Evolutionary conservation across 306 rosid species (phyloP).

Genomic region (Pachyrhizus erosus): DNA sequence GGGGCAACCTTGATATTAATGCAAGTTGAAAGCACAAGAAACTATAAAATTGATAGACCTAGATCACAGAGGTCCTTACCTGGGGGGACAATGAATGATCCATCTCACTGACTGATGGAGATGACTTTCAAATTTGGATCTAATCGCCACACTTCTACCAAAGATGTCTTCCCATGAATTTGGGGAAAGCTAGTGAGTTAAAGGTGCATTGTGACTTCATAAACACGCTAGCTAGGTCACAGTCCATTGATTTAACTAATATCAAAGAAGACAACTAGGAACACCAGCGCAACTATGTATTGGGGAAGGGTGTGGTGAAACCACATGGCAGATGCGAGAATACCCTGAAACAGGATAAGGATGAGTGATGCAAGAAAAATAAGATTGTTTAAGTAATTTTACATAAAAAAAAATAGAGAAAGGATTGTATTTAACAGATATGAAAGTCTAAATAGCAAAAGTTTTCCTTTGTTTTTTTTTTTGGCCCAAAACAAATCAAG

Average conservation of each 20-base stretch:
- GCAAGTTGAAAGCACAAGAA: conserved; percentile 2
- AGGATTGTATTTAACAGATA: too few species aligned
- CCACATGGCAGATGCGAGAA: too few species aligned
- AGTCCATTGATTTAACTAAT: too few species aligned
- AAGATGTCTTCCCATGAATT: neutral
- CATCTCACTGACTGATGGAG: conserved; percentile 21
- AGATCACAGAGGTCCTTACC: neutral
- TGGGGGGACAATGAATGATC: neutral
- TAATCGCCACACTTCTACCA: conserved; percentile 13
- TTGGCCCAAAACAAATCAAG: neutral
- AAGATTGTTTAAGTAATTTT: too few species aligned
- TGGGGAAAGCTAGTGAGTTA: neutral
- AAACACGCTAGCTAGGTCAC: neutral
- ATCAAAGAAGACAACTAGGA: too few species aligned
- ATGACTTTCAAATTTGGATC: neutral
- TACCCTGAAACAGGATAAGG: too few species aligned
- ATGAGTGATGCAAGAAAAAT: too few species aligned
- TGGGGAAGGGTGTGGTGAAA: too few species aligned
- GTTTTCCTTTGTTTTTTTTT: too few species aligned
- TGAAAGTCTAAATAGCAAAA: too few species aligned
- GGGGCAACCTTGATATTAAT: conserved; percentile 11
- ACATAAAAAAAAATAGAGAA: too few species aligned
- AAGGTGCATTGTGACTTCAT: conserved; percentile 1
- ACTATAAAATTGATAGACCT: neutral
- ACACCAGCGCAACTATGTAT: too few species aligned